Conservation (phyloP, 352 stramenopile species). For the Phytophthora ohioensis region DNA sequence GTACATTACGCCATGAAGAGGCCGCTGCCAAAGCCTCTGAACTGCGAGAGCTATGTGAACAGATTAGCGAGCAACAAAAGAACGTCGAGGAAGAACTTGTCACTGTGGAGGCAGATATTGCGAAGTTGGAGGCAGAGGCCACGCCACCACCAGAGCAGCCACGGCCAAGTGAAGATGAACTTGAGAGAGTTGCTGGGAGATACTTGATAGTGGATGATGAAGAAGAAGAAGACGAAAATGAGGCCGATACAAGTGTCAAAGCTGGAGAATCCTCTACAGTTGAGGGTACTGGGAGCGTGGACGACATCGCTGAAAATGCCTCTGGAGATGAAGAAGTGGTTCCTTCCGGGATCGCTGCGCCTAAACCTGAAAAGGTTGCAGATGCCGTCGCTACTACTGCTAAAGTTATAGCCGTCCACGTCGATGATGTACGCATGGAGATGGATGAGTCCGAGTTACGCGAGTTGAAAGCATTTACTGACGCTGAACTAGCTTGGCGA, state of each 20-base stretch:
- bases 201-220: conserved; percentile 45
- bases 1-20: conserved; percentile 59
- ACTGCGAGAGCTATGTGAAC: conserved; percentile 40
- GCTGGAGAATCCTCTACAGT: background rate
- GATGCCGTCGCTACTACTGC: conserved; percentile 1
- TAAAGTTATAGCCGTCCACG: background rate
- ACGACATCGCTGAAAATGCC: background rate
- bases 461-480: conserved; percentile 51
- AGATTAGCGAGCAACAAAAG: conserved; percentile 44
- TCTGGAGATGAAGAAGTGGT: background rate
- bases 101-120: conserved; percentile 37
- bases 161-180: conserved; percentile 48
- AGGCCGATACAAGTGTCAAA: background rate
- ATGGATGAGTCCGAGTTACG: conserved; percentile 61
- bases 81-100: conserved; percentile 44
- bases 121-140: conserved; percentile 37
- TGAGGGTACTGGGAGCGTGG: background rate
- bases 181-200: conserved; percentile 46
- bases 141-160: conserved; percentile 31
- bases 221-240: conserved; percentile 18
- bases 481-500: conserved; percentile 53
- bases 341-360: background rate
- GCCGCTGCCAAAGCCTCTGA: conserved; percentile 46
- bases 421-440: conserved; percentile 33
- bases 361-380: conserved; percentile 1